phyloP scores from a whole-genome alignment of 305 asterid species.

The Stenogyne calaminthoides region DNA sequence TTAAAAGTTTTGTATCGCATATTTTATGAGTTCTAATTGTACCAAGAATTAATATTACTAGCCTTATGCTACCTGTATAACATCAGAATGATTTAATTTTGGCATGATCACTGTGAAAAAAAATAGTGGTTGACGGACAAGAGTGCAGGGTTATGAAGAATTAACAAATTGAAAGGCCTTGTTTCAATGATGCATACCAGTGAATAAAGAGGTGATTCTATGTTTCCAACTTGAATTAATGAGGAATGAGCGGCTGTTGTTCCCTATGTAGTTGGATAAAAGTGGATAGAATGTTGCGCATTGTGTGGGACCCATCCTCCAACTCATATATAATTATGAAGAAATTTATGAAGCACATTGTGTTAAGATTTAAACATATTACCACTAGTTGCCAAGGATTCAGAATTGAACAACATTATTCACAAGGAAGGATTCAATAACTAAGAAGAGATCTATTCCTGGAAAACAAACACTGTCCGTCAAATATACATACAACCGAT shows the following conservation, averaged over 20 bases:
- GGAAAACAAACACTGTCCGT: background rate
- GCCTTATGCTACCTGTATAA: background rate
- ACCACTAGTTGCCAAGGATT: background rate
- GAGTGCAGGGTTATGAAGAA: background rate
- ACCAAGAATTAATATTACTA: background rate
- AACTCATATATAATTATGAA: background rate
- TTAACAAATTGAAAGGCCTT: background rate
- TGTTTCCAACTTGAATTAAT: too few species aligned
- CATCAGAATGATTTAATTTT: background rate
- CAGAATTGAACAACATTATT: background rate
- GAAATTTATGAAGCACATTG: background rate
- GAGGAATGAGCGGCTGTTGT: background rate
- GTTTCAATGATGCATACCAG: background rate
- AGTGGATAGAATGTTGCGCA: background rate
- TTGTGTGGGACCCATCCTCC: background rate
- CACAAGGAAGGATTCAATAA: background rate
- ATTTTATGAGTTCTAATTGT: background rate
- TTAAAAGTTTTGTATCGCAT: constrained; percentile 10
- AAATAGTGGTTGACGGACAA: too few species aligned
- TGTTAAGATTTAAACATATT: background rate
- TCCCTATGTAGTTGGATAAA: background rate
- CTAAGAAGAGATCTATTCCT: background rate
- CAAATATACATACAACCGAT: constrained; percentile 1
- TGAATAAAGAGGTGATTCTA: background rate
- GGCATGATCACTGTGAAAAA: too few species aligned